Conservation (phyloP, 1,139 yeast species). For the Taphrina populina region DNA sequence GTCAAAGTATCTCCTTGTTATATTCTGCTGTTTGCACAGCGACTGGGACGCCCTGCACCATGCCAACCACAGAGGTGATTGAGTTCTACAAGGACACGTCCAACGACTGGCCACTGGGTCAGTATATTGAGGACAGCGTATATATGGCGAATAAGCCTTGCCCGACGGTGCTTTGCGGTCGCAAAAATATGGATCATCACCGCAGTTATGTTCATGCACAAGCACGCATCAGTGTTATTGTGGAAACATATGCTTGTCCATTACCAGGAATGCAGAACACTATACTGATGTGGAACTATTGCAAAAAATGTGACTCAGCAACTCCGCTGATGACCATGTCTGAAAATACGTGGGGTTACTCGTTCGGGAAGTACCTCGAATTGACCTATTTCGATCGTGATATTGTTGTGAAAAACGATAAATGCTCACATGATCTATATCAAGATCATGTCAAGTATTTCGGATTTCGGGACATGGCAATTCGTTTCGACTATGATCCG, state of each 20-base stretch:
- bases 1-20: constrained; percentile 73
- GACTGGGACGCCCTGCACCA: constrained; percentile 87
- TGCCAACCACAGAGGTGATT: constrained; percentile 77
- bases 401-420: constrained; percentile 51
- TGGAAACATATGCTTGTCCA: constrained; percentile 60
- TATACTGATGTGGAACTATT: constrained; percentile 90
- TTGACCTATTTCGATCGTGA: constrained; percentile 72
- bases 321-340: constrained; percentile 85
- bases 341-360: constrained; percentile 82
- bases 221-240: constrained; percentile 74
- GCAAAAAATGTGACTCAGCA: constrained; percentile 71
- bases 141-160: constrained; percentile 67
- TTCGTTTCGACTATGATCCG: constrained; percentile 71
- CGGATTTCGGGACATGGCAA: constrained; percentile 75
- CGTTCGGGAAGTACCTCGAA: constrained; percentile 91
- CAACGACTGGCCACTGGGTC: constrained; percentile 78
- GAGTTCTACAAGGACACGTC: constrained; percentile 82
- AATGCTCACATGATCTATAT: constrained; percentile 76
- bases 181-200: constrained; percentile 68
- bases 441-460: constrained; percentile 80
- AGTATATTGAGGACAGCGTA: constrained; percentile 77
- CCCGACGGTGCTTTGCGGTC: constrained; percentile 71
- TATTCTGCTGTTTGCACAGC: constrained; percentile 80
- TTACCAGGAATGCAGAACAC: constrained; percentile 63
- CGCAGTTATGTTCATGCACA: constrained; percentile 85